Conservation (phyloP, 306 rosid genomes). For the Pterocarpus santalinus region DNA sequence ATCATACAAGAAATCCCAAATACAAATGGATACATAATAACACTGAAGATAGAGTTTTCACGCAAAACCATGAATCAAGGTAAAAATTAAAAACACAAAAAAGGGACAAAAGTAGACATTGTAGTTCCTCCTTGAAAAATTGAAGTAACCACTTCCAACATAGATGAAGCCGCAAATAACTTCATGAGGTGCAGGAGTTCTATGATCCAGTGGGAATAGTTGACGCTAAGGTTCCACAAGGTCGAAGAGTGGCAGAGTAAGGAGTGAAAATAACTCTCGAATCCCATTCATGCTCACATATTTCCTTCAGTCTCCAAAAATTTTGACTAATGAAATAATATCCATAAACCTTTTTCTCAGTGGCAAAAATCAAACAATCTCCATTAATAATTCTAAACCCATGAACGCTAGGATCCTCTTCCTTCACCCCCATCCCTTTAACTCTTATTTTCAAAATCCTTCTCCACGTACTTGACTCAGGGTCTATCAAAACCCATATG, state of each 20-base stretch:
- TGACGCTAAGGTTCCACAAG: neutral
- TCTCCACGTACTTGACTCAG: neutral
- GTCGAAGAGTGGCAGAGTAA: neutral
- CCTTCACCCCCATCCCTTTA: neutral
- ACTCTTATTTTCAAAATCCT: neutral
- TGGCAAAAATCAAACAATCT: neutral
- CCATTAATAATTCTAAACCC: conserved; percentile 9
- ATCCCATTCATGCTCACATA: neutral
- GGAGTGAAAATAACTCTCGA: neutral
- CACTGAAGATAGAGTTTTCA: no score
- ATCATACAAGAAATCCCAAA: no score
- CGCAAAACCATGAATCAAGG: no score
- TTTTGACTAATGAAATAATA: neutral
- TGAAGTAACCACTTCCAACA: no score
- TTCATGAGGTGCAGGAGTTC: no score
- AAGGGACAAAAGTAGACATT: no score
- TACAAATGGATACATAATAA: no score
- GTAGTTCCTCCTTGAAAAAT: no score
- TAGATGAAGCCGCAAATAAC: no score
- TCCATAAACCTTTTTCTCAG: neutral
- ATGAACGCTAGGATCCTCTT: neutral
- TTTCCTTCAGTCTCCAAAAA: neutral
- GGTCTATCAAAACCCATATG: neutral
- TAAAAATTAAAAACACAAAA: no score
- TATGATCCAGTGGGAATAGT: neutral